Conservation (phyloP, 108 stramenopile species). For the Nannochloropsis salina region DNA sequence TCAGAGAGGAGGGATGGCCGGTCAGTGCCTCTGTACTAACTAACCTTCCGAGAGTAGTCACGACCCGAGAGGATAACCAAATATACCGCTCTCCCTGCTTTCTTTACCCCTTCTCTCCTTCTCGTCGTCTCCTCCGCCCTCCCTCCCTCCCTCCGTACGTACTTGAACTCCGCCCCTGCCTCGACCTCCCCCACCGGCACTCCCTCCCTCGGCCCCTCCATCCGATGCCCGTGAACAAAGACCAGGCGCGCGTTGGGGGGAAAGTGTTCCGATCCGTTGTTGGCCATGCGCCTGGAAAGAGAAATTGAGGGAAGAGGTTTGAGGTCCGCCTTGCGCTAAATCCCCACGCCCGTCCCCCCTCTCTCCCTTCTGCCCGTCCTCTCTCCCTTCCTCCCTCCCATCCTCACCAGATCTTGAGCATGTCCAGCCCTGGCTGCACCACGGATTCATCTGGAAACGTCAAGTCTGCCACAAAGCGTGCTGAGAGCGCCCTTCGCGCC, state of each 20-base stretch:
- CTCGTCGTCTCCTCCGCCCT: background rate
- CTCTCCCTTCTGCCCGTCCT: background rate
- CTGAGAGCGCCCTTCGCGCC: background rate
- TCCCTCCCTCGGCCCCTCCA: background rate
- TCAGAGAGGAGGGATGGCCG: background rate
- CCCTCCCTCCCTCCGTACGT: background rate
- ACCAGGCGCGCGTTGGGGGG: background rate
- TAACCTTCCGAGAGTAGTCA: no score
- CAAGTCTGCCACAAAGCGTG: background rate
- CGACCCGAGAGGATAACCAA: background rate
- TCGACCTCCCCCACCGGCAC: background rate
- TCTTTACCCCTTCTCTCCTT: background rate
- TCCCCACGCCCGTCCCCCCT: background rate
- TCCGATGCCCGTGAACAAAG: background rate
- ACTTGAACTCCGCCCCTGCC: background rate
- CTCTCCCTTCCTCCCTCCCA: background rate
- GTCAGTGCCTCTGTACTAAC: no score
- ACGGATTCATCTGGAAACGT: background rate
- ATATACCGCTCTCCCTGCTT: background rate
- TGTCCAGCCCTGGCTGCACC: background rate
- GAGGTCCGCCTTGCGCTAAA: no score
- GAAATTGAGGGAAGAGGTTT: background rate
- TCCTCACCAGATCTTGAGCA: conserved; percentile 9
- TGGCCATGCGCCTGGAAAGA: background rate
- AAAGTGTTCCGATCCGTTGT: background rate